These are phyloP conservation scores for Marasmius oreades DNA, from an alignment of 1,284 basidiomycete genomes.

Conservation along the genomic window DNA sequence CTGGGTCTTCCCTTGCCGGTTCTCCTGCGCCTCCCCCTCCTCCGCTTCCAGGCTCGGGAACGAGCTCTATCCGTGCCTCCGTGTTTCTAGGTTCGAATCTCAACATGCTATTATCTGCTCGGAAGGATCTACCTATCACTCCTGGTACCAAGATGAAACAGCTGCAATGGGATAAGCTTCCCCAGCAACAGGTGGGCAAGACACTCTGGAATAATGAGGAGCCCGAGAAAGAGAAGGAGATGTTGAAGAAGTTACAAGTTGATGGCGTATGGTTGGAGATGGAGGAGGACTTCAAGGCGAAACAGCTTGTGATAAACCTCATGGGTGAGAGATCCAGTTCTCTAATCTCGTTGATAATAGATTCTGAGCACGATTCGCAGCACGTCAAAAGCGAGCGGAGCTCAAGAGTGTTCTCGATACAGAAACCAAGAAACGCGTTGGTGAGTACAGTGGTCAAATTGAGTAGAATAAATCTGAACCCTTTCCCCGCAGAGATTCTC, in stretches of 20 bases:
- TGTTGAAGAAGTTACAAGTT: conserved; percentile 73
- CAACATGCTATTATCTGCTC: conserved; percentile 50
- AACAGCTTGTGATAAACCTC: conserved; percentile 85
- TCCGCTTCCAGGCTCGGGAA: conserved; percentile 42
- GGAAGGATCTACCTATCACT: conserved; percentile 85
- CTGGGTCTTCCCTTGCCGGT: conserved; percentile 17
- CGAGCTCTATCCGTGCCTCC: conserved; percentile 56
- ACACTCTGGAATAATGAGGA: conserved; percentile 83
- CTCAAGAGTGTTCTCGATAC: conserved; percentile 88
- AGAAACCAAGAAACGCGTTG: conserved; percentile 87
- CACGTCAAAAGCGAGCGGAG: conserved; percentile 82
- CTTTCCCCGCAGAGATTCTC: conserved; percentile 66
- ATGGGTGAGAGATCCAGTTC: conserved; percentile 49
- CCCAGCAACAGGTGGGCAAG: conserved; percentile 77
- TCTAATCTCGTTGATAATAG: neutral
- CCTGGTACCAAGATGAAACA: conserved; percentile 96
- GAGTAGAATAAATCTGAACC: conserved; percentile 3
- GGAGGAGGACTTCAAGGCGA: conserved; percentile 98
- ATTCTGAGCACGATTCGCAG: conserved; percentile 22
- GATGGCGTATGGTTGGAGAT: conserved; percentile 94
- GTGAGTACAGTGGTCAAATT: conserved; percentile 41
- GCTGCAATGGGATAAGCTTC: conserved; percentile 97
- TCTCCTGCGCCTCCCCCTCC: conserved; percentile 44
- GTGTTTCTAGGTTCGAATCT: conserved; percentile 55
- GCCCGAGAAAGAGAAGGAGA: conserved; percentile 67